Base-by-base conservation (phyloP, 2,329 filamentous ascomycete genomes). In the Zasmidium angulare region DNA sequence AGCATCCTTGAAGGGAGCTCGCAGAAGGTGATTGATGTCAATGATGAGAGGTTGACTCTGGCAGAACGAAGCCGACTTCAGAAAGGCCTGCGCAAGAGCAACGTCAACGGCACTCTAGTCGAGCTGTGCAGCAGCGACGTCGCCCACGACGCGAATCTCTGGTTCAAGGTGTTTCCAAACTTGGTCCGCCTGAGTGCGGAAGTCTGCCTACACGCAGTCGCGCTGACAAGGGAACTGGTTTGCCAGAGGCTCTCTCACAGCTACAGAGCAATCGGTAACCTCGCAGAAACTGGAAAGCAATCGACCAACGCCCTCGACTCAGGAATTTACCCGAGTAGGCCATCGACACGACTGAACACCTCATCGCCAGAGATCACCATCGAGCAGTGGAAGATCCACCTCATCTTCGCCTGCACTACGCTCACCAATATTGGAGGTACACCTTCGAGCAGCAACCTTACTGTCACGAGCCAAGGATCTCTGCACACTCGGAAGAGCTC, bases 151-250 rank as follows among this genome's bases (percentile, higher is more conserved):
- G 89, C 91, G 2, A 96, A 93, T 0, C 78, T 99, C 12, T 99
- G 95, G 95, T 96, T 95, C 77, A 99, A 98, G 71, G 89, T 98
- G 19, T 99, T 99, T 69, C 96, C 95, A 2, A 98, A 97, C 69
- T 82, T 99, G 29, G 90, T 99, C 58, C 86, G 91, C 11, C 89
- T 96, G 66, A 91, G 92, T 59, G 96, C 91, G 70, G 91, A 97
- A 66, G 89, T 89, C 60, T 99, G 93, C 68, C 90, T 91, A 0
- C 93, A 96, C 68, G 92, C 93, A 1, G 90, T 98, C 31, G 93
- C 91, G 0, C 85, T 98, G 50, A 92, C 91, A 23, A 86, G 96
- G 60, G 93, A 98, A 70, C 85, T 97, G 59, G 90, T 99, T 47
- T 98, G 93, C 76, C 92, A 93, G 64, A 86, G 95, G 58, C 88